phyloP scores from a whole-genome alignment of 768 basidiomycete genomes.

The Calocera cornea region DNA sequence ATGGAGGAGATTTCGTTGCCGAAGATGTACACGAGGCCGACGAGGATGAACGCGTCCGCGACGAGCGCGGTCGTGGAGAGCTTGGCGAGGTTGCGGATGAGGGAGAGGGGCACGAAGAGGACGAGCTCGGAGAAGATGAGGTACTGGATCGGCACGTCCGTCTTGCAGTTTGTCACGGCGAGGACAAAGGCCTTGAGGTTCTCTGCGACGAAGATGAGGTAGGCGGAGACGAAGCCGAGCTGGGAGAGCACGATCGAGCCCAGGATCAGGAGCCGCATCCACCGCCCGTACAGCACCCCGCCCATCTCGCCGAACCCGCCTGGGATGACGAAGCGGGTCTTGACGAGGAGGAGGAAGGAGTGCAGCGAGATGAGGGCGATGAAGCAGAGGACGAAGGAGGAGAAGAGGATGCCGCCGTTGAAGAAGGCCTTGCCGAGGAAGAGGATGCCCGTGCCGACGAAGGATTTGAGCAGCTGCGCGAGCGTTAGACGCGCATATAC shows the following conservation, averaged over 20 bases:
- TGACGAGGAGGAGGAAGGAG: slow-evolving; percentile 82
- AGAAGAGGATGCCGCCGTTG: slow-evolving; percentile 92
- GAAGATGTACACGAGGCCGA: slow-evolving; percentile 76
- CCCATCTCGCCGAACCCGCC: slow-evolving; percentile 97
- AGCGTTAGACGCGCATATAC: not conserved
- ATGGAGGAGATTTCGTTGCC: slow-evolving; percentile 69
- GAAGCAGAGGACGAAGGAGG: slow-evolving; percentile 53
- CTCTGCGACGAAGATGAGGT: slow-evolving; percentile 91
- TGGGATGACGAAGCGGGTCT: slow-evolving; percentile 74
- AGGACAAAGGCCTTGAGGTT: slow-evolving; percentile 80
- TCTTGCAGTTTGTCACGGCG: slow-evolving; percentile 63
- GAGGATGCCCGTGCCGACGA: slow-evolving; percentile 88
- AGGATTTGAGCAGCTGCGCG: slow-evolving; percentile 70
- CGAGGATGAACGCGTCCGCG: slow-evolving; percentile 89
- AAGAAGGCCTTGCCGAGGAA: slow-evolving; percentile 96
- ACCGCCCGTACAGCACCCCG: slow-evolving; percentile 76
- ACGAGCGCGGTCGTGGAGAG: slow-evolving; percentile 81
- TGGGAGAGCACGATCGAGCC: slow-evolving; percentile 80
- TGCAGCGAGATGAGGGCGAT: slow-evolving; percentile 82
- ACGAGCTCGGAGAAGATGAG: slow-evolving; percentile 71
- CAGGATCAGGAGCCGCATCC: slow-evolving; percentile 85
- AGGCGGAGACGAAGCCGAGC: slow-evolving; percentile 76
- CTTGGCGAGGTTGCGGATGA: slow-evolving; percentile 89
- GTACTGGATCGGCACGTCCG: slow-evolving; percentile 51
- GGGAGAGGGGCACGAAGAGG: slow-evolving; percentile 77